phyloP scores from a whole-genome alignment of 441 rosid genomes.

The Omphalea diandra region DNA sequence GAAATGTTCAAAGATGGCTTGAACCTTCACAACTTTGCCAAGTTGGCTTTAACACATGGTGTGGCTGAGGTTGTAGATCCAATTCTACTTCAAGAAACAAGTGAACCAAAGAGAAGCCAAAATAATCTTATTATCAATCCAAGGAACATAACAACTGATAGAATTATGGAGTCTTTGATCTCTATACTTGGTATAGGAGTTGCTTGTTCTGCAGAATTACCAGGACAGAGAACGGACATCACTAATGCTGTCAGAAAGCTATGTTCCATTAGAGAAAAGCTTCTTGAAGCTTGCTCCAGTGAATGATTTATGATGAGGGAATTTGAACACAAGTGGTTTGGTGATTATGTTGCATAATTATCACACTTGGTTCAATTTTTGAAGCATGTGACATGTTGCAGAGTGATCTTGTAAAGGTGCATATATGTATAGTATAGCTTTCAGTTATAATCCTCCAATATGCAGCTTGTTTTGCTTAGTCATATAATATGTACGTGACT shows the following conservation, averaged over 20 bases:
- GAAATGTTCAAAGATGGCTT: conserved; percentile 24
- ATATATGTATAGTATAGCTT: too few species aligned
- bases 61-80: background rate
- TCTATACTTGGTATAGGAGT: conserved; percentile 18
- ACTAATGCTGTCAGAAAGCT: conserved; percentile 13
- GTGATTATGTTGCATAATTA: too few species aligned
- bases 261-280: background rate
- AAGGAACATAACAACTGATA: background rate
- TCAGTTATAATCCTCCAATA: too few species aligned
- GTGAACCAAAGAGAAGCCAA: background rate
- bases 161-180: background rate
- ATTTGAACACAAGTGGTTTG: too few species aligned
- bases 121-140: background rate
- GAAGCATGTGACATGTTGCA: too few species aligned
- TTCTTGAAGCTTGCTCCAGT: background rate
- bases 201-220: conserved; percentile 13
- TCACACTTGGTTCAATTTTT: too few species aligned
- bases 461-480: too few species aligned
- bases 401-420: too few species aligned
- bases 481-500: too few species aligned
- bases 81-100: background rate
- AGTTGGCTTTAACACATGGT: background rate
- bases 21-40: conserved; percentile 17
- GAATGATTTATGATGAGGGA: too few species aligned
- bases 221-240: conserved; percentile 15